These are phyloP conservation scores for Sarocladium strictum DNA, from an alignment of 2,329 filamentous ascomycete genomes.

Conservation along the genomic window DNA sequence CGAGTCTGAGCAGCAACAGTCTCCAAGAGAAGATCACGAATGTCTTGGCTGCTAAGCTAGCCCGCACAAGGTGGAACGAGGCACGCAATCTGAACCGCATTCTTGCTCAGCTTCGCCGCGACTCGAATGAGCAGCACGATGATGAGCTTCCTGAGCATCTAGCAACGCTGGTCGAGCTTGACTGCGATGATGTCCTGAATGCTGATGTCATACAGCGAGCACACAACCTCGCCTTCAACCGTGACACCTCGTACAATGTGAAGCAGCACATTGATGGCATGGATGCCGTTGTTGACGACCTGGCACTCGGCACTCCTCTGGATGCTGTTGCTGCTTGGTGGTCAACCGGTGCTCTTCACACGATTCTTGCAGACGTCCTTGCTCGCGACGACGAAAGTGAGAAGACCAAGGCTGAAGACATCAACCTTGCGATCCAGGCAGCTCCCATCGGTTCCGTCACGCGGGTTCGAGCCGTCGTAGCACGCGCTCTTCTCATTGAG, in stretches of 20 bases:
- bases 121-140: conserved; percentile 41
- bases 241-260: conserved; percentile 63
- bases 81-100: conserved; percentile 60
- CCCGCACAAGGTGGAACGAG: conserved; percentile 73
- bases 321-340: conserved; percentile 91
- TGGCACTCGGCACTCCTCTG: conserved; percentile 76
- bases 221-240: conserved; percentile 86
- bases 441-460: conserved; percentile 76
- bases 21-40: conserved; percentile 57
- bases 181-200: conserved; percentile 77
- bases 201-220: conserved; percentile 75
- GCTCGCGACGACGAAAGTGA: conserved; percentile 8
- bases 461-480: conserved; percentile 53
- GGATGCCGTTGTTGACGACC: conserved; percentile 79
- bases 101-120: conserved; percentile 34
- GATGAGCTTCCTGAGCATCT: conserved; percentile 69
- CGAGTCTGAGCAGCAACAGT: conserved; percentile 52
- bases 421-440: conserved; percentile 64
- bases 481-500: conserved; percentile 50
- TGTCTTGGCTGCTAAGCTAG: conserved; percentile 65
- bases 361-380: conserved; percentile 59
- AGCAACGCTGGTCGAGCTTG: conserved; percentile 66
- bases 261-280: conserved; percentile 62
- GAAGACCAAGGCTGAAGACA: conserved; percentile 30
- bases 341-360: conserved; percentile 68